phyloP scores from a whole-genome alignment of 805 yeast species.

The Wickerhamomyces kurtzmanii region DNA sequence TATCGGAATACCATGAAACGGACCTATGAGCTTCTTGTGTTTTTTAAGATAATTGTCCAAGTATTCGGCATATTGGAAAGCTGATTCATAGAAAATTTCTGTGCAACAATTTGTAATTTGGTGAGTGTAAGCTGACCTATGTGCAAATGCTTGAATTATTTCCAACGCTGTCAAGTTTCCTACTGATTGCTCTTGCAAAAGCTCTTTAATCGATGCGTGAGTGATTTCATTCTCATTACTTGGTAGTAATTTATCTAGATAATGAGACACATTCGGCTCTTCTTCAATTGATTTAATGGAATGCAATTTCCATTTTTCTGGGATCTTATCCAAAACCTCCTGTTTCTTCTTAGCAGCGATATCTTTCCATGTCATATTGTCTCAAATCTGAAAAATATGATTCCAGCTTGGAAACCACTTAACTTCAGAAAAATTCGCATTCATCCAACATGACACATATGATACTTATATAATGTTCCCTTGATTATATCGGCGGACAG shows the following conservation, averaged over 20 bases:
- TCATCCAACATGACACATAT: no score
- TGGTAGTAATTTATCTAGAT: constrained; percentile 9
- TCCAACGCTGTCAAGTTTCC: constrained; percentile 39
- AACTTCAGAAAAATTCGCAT: no score
- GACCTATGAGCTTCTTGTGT: constrained; percentile 42
- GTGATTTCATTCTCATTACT: constrained; percentile 10
- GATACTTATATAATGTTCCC: no score
- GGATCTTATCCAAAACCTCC: no score
- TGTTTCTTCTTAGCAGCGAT: no score
- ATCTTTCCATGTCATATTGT: no score
- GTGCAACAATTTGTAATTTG: constrained; percentile 39
- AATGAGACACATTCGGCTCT: constrained; percentile 9
- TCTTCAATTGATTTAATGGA: background rate
- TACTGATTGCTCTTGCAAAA: constrained; percentile 32
- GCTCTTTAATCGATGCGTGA: constrained; percentile 22
- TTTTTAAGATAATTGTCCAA: constrained; percentile 37
- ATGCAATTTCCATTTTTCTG: background rate
- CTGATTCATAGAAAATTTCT: constrained; percentile 52
- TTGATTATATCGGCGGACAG: no score
- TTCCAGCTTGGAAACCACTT: no score
- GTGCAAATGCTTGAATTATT: constrained; percentile 37
- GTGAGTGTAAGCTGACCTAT: no score
- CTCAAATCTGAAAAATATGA: no score
- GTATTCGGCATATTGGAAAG: constrained; percentile 36
- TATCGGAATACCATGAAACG: constrained; percentile 54